phyloP scores from a whole-genome alignment of 2,329 filamentous ascomycete species.

The Diaporthe longicolla region DNA sequence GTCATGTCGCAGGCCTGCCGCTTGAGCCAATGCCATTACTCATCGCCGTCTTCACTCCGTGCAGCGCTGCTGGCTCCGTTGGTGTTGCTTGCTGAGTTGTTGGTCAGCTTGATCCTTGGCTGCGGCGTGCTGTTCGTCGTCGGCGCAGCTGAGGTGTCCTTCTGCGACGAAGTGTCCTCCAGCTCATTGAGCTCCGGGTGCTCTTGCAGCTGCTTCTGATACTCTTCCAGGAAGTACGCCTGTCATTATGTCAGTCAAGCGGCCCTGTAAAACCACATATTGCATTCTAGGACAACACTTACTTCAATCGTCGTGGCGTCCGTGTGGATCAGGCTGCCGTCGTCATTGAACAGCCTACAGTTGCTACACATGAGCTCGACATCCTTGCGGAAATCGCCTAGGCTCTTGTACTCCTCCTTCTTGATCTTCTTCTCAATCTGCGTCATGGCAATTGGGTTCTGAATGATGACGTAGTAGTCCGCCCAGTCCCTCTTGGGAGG shows the following conservation, averaged over 20 bases:
- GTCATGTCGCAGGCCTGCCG: not conserved
- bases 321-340: constrained; percentile 89
- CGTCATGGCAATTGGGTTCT: constrained; percentile 95
- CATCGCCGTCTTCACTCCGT: constrained; percentile 41
- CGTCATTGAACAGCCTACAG: constrained; percentile 96
- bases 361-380: constrained; percentile 89
- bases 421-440: constrained; percentile 96
- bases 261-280: not conserved
- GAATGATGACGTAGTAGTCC: constrained; percentile 96
- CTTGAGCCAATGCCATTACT: constrained; percentile 25
- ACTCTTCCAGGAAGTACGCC: constrained; percentile 70
- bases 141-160: constrained; percentile 62
- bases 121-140: constrained; percentile 76
- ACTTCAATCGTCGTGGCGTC: constrained; percentile 96
- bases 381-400: constrained; percentile 86
- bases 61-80: constrained; percentile 41
- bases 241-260: constrained; percentile 55
- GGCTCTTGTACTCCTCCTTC: constrained; percentile 88
- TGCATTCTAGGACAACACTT: constrained; percentile 52
- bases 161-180: constrained; percentile 61
- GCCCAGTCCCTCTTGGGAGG: constrained; percentile 91
- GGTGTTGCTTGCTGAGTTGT: constrained; percentile 53
- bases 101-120: constrained; percentile 79
- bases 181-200: constrained; percentile 70
- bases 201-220: constrained; percentile 67